Conservation (phyloP, 352 stramenopile genomes). For the Thraustotheca clavata region DNA sequence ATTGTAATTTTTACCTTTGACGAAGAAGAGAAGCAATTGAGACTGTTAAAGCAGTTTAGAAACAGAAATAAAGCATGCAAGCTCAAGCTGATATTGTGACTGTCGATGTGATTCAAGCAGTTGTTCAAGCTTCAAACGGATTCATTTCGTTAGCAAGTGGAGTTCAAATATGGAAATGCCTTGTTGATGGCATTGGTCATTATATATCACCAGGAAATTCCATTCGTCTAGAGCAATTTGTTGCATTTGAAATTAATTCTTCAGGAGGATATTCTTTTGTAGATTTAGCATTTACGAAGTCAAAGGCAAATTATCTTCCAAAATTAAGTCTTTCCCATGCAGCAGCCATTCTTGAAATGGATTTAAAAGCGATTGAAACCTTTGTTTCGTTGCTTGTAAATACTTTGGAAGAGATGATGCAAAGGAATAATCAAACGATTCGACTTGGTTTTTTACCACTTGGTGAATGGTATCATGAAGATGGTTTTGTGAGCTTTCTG, state of each 20-base stretch:
- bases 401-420: neutral
- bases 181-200: neutral
- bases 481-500: constrained; percentile 25
- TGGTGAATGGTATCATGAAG: constrained; percentile 43
- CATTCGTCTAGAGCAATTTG: constrained; percentile 11
- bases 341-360: neutral
- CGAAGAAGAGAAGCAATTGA: no score
- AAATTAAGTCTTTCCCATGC: constrained; percentile 4
- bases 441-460: constrained; percentile 35
- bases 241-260: neutral
- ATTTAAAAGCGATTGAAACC: neutral
- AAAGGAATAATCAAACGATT: neutral
- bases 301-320: neutral
- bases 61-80: neutral
- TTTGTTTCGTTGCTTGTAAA: neutral
- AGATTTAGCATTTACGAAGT: neutral
- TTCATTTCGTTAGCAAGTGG: neutral
- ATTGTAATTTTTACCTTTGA: no score
- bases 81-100: neutral
- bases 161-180: constrained; percentile 13
- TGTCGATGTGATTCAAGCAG: constrained; percentile 11
- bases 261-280: neutral
- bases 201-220: neutral
- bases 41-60: neutral
- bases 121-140: neutral